Evolutionary conservation across 139 green algal species (phyloP).

Genomic region (Tetratostichococcus sp.): DNA sequence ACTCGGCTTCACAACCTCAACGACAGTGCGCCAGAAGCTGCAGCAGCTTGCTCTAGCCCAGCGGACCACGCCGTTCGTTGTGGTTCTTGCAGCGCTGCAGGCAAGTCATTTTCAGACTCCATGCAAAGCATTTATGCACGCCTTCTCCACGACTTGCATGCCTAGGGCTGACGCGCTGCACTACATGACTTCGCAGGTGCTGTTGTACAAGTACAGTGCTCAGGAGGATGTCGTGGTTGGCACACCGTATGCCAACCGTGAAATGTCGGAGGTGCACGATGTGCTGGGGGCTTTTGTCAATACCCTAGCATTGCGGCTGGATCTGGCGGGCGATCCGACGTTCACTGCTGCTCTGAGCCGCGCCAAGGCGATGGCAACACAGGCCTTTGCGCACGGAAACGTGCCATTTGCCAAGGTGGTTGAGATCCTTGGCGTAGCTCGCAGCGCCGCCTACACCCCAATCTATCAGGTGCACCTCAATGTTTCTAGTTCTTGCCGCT

Average conservation of each 20-base stretch:
- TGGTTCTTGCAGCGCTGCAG: not conserved
- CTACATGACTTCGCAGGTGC: not conserved
- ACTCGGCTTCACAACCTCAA: not conserved
- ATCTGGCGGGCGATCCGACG: not conserved
- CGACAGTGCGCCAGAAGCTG: not conserved
- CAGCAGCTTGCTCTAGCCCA: not conserved
- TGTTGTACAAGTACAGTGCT: not conserved
- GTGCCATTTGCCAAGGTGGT: constrained; percentile 9
- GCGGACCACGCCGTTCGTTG: not conserved
- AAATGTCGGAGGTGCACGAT: not conserved
- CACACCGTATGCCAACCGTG: constrained; percentile 4
- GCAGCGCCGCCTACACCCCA: constrained; percentile 1
- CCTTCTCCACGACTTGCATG: too few relatives aligned
- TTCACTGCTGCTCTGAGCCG: not conserved
- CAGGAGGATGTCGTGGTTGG: constrained; percentile 1
- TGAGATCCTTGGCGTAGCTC: not conserved
- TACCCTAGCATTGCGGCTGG: not conserved
- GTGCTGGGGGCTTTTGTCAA: constrained; percentile 18
- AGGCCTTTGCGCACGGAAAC: not conserved
- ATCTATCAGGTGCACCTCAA: constrained; percentile 6
- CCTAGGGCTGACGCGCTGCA: too few relatives aligned
- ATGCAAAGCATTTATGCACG: too few relatives aligned
- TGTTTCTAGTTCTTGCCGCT: too few relatives aligned
- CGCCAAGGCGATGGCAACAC: not conserved
- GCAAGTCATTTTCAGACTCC: too few relatives aligned